A percentile compares a stretch with the other conserved stretches of the same genome.
phyloP scores from a whole-genome alignment of 2,329 filamentous ascomycete species.

The Claviceps sp. region DNA sequence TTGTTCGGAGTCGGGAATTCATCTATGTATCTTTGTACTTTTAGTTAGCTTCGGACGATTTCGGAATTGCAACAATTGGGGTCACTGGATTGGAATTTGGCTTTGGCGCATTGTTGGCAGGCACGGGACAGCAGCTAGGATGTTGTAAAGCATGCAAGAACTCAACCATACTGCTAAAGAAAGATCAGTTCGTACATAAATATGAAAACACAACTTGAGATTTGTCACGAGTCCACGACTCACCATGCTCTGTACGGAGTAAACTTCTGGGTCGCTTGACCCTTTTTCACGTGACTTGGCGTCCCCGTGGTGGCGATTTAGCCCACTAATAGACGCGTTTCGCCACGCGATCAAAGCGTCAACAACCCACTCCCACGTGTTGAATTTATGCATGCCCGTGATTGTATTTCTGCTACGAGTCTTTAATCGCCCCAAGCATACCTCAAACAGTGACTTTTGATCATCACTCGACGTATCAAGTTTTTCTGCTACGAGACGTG shows the following conservation, averaged over 20 bases:
- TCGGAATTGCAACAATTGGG: background rate
- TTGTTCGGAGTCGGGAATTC: background rate
- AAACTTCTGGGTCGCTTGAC: too few relatives aligned
- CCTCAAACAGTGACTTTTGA: background rate
- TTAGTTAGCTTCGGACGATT: background rate
- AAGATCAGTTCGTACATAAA: background rate
- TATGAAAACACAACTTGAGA: background rate
- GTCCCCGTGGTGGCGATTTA: conserved; percentile 15
- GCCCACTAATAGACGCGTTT: conserved; percentile 21
- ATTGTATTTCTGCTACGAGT: background rate
- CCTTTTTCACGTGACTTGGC: conserved; percentile 25
- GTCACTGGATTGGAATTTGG: background rate
- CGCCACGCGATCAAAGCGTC: background rate
- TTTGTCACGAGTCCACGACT: too few relatives aligned
- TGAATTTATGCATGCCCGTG: too few relatives aligned
- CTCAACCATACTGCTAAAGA: background rate
- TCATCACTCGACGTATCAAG: background rate
- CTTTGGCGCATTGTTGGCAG: background rate
- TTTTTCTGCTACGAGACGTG: background rate
- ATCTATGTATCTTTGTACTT: background rate
- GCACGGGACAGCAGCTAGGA: background rate
- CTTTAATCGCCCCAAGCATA: background rate
- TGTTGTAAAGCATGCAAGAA: background rate
- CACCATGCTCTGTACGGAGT: background rate
- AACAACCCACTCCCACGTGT: background rate